Base-by-base conservation (phyloP, 495 filamentous ascomycete genomes). In the Penicillium canescens region DNA sequence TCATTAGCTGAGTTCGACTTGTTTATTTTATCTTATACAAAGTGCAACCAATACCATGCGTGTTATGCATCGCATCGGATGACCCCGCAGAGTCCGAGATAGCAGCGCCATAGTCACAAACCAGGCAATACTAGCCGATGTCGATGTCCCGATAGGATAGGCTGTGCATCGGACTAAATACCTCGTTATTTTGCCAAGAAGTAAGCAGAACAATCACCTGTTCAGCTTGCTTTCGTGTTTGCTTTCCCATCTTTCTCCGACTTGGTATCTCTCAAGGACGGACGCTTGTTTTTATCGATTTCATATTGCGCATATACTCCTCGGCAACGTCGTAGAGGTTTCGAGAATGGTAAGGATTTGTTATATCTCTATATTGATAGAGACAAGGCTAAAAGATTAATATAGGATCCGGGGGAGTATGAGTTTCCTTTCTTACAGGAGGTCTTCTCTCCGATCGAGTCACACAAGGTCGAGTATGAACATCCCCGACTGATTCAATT, bases 391-490 rank as follows among this genome's bases (percentile, higher is more conserved):
- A 46, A 21, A 40, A 28, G 1, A 16, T 8, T n/a, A 34, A 8
- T 21, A 6, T 44, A 73, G 68, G 70, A 65, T 39, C 45, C 57
- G 28, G 42, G 44, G 16, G 54, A 65, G 40, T 51, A 68, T 35
- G 70, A 72, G 44, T 72, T 67, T 46, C 70, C 70, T 9, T 74
- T 74, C 36, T 51, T 74, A 13, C 60, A 70, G 57, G 63, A 70
- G 33, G 68, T 72, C 0, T 69, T 60, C 38, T 62, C 63, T 34
- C 70, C 70, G 10, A n/a, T 39, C 1, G 62, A 57, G n/a, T 36
- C 56, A 1, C 61, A 67, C 9, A 70, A 69, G 33, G 50, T 74
- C 47, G 68, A 74, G 70, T 74, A 59, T 36, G 55, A 1, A 28
- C 14, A 11, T 10, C 18, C 16, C 9, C 20, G 1, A 1, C 28